phyloP scores from a whole-genome alignment of 202 grass and related monocot species.

The Dendrocalamus latiflorus region DNA sequence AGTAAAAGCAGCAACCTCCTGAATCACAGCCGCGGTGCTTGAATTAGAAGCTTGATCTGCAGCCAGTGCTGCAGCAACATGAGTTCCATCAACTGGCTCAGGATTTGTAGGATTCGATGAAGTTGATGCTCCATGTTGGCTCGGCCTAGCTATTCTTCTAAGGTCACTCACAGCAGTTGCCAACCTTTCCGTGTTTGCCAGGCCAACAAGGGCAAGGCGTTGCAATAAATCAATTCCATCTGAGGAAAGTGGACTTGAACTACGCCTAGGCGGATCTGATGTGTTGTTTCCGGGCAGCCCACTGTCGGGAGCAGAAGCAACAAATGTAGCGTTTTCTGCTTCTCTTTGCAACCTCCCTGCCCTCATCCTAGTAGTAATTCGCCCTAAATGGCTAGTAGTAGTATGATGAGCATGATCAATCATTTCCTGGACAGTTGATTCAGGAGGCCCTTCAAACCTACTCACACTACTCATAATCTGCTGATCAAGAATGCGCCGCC shows the following conservation, averaged over 20 bases:
- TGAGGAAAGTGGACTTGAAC: constrained; percentile 50
- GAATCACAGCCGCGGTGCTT: constrained; percentile 97
- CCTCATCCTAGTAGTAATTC: constrained; percentile 66
- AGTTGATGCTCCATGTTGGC: constrained; percentile 30
- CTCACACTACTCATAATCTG: constrained; percentile 45
- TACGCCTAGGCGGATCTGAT: constrained; percentile 35
- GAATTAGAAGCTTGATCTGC: constrained; percentile 90
- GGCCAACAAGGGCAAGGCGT: constrained; percentile 47
- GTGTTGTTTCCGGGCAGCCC: constrained; percentile 29
- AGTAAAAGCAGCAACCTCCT: constrained; percentile 68
- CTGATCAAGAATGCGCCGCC: constrained; percentile 73
- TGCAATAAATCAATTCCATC: constrained; percentile 81
- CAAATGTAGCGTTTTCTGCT: constrained; percentile 26
- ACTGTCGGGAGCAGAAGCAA: constrained; percentile 21
- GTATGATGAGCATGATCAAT: constrained; percentile 52
- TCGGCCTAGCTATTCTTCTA: constrained; percentile 58
- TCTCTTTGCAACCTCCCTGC: constrained; percentile 75
- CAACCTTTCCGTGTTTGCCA: constrained; percentile 66
- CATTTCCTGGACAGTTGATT: constrained; percentile 54
- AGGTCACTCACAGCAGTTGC: constrained; percentile 59
- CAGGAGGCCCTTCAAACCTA: constrained; percentile 53
- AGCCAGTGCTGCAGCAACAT: constrained; percentile 36
- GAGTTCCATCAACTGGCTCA: constrained; percentile 27
- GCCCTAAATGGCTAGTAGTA: constrained; percentile 28
- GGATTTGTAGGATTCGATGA: constrained; percentile 19